These are phyloP conservation scores for Parietaria judaica DNA, from an alignment of 306 rosid genomes.

Conservation along the genomic window DNA sequence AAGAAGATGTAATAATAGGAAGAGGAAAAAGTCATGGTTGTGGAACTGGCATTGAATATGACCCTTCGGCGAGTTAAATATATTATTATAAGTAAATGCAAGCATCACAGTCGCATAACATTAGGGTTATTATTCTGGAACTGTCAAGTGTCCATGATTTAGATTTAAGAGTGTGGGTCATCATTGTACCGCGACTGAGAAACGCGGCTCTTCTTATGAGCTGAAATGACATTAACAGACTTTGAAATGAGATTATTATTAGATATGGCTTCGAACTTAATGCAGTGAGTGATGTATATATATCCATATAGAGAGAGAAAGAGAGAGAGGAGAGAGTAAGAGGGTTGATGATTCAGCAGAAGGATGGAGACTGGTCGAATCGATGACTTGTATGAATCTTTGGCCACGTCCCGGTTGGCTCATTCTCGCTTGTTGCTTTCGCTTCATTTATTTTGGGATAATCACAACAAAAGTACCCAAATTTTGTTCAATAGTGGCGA, in stretches of 20 bases:
- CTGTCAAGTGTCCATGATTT: constrained; percentile 49
- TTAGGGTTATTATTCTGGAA: constrained; percentile 26
- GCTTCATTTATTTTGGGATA: too few species aligned
- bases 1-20: constrained; percentile 13
- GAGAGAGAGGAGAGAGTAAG: constrained; percentile 11
- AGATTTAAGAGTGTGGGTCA: constrained; percentile 33
- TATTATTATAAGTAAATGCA: constrained; percentile 24
- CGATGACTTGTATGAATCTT: constrained; percentile 36
- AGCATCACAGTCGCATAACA: constrained; percentile 8
- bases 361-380: constrained; percentile 69
- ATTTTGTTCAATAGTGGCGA: too few species aligned
- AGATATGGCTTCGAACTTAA: neutral
- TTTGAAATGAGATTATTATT: too few species aligned
- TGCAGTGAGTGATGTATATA: constrained; percentile 24
- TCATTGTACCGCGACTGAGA: constrained; percentile 60
- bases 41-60: constrained; percentile 61
- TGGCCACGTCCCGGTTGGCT: constrained; percentile 19
- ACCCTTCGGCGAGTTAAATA: constrained; percentile 36
- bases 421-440: constrained; percentile 16
- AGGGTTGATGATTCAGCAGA: constrained; percentile 20
- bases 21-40: constrained; percentile 44
- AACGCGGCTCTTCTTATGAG: constrained; percentile 48
- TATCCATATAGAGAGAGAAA: too few species aligned
- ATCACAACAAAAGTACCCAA: too few species aligned
- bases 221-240: too few species aligned